Evolutionary conservation across 192 early-diverging fungal genomes (phyloP).

Genomic region (Jimgerdemannia flammicorona): DNA sequence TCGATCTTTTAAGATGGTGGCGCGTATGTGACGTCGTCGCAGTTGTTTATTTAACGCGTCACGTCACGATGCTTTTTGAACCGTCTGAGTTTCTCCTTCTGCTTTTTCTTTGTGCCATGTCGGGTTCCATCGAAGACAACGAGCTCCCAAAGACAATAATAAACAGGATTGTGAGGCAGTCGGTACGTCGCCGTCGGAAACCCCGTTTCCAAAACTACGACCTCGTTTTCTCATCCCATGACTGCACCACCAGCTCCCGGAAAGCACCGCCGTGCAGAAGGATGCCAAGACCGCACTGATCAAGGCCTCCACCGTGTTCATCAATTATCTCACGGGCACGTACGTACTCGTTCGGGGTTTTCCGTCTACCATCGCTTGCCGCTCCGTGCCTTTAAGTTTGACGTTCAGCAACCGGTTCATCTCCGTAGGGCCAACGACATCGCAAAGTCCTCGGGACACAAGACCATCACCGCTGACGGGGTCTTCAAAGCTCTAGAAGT

Average conservation of each 20-base stretch:
- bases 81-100: no score
- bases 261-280: slow-evolving; percentile 42
- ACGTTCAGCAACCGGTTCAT: no score
- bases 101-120: no score
- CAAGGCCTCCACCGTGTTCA: slow-evolving; percentile 48
- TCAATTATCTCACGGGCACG: slow-evolving; percentile 46
- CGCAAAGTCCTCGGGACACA: slow-evolving; percentile 39
- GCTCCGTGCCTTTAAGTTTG: no score
- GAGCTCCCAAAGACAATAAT: slow-evolving; percentile 46
- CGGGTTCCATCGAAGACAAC: slow-evolving; percentile 45
- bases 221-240: no score
- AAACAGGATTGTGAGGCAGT: slow-evolving; percentile 40
- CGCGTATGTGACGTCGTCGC: no score
- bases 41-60: no score
- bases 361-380: no score
- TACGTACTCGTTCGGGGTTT: slow-evolving; percentile 8
- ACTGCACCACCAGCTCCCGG: no score
- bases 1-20: no score
- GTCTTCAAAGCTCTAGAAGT: slow-evolving; percentile 45
- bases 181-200: slow-evolving; percentile 26
- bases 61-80: no score
- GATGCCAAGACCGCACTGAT: slow-evolving; percentile 47
- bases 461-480: slow-evolving; percentile 40
- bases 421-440: slow-evolving; percentile 48
- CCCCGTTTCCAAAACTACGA: neutral